phyloP scores from a whole-genome alignment of 495 filamentous ascomycete genomes.

The Annulohypoxylon stygium region DNA sequence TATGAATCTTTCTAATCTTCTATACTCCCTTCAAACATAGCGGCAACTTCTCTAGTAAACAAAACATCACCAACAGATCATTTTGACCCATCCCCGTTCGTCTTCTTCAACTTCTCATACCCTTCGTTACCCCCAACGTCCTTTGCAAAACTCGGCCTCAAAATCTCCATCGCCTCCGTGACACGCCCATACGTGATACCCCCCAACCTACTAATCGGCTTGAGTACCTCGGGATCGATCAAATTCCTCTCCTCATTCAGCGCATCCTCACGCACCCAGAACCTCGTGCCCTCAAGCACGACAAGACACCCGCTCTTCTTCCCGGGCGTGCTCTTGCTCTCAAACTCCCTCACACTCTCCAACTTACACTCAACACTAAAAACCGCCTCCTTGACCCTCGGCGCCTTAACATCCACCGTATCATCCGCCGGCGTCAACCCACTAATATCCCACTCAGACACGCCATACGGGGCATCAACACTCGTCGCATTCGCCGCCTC shows the following conservation, averaged over 20 bases:
- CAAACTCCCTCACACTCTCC: conserved; percentile 78
- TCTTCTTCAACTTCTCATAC: conserved; percentile 53
- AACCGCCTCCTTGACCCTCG: conserved; percentile 84
- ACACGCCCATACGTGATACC: conserved; percentile 85
- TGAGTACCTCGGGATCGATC: conserved; percentile 77
- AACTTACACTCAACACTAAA: conserved; percentile 86
- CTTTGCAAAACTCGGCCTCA: conserved; percentile 74
- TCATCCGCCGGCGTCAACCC: conserved; percentile 78
- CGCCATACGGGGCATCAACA: conserved; percentile 82
- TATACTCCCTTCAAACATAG: background rate
- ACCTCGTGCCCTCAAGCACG: conserved; percentile 85
- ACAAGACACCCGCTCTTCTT: conserved; percentile 79
- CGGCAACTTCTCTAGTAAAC: background rate
- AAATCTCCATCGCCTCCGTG: conserved; percentile 81
- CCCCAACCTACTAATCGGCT: conserved; percentile 82
- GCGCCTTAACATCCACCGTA: conserved; percentile 72
- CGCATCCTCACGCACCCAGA: conserved; percentile 92
- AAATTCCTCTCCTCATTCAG: conserved; percentile 79
- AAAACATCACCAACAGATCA: background rate
- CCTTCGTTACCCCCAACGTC: conserved; percentile 58
- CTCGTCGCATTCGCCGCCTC: conserved; percentile 87
- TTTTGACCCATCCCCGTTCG: conserved; percentile 4
- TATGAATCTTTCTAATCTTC: background rate
- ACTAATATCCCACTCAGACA: conserved; percentile 83
- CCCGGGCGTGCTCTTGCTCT: conserved; percentile 74